These are phyloP conservation scores for Acidomyces sp. DNA, from an alignment of 495 filamentous ascomycete species.

Conservation along the genomic window DNA sequence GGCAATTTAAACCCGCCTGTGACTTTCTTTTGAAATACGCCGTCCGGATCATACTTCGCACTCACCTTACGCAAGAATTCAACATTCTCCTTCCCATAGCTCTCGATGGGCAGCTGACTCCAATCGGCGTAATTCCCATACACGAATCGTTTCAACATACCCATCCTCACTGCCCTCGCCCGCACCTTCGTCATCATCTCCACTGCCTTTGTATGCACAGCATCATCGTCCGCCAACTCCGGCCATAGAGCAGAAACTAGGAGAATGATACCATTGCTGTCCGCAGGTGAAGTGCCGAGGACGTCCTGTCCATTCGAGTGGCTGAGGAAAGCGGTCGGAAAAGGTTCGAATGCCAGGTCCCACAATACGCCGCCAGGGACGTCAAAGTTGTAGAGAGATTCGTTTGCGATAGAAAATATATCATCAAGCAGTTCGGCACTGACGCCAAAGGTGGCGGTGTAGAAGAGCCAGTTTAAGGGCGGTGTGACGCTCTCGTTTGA, in stretches of 20 bases:
- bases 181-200: slow-evolving; percentile 9
- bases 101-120: slow-evolving; percentile 33
- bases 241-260: slow-evolving; percentile 1
- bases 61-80: slow-evolving; percentile 28
- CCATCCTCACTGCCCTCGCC: slow-evolving; percentile 21
- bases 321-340: slow-evolving; percentile 7
- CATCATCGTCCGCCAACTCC: slow-evolving; percentile 8
- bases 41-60: slow-evolving; percentile 38
- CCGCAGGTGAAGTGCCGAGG: slow-evolving; percentile 1
- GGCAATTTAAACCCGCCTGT: slow-evolving; percentile 9
- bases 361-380: background rate
- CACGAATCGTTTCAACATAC: slow-evolving; percentile 21
- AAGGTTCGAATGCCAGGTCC: slow-evolving; percentile 10
- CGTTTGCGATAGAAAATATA: slow-evolving; percentile 10
- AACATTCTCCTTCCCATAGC: slow-evolving; percentile 37
- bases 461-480: slow-evolving; percentile 11
- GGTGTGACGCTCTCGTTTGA: slow-evolving; percentile 2
- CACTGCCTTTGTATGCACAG: slow-evolving; percentile 6
- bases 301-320: background rate
- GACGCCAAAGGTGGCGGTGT: slow-evolving; percentile 8
- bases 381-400: slow-evolving; percentile 2
- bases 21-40: slow-evolving; percentile 34
- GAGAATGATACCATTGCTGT: slow-evolving; percentile 4
- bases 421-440: slow-evolving; percentile 2
- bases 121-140: slow-evolving; percentile 35